Evolutionary conservation across 1,139 yeast species (phyloP).

Genomic region (Suhomyces wounanorum): DNA sequence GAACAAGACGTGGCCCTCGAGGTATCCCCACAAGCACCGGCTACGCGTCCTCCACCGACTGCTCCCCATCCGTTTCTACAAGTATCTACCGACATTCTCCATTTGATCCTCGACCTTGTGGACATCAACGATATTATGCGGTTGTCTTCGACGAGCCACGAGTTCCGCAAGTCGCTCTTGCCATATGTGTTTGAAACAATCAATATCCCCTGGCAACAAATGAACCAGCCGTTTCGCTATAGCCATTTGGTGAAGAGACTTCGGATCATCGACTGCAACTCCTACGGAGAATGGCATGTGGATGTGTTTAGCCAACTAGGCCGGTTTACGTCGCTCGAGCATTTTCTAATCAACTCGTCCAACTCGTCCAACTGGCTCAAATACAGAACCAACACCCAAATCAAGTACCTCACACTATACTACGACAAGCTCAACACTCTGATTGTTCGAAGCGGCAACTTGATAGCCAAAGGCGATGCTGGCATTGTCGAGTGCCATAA

Average conservation of each 20-base stretch:
- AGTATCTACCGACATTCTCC: slow-evolving; percentile 25
- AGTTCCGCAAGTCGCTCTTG: slow-evolving; percentile 23
- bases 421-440: slow-evolving; percentile 10
- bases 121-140: slow-evolving; percentile 24
- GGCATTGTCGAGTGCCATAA: background rate
- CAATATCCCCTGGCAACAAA: slow-evolving; percentile 32
- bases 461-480: slow-evolving; percentile 2
- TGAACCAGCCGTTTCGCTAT: slow-evolving; percentile 14
- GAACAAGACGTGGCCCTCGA: background rate
- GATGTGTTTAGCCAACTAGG: slow-evolving; percentile 29
- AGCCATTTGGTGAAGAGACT: slow-evolving; percentile 20
- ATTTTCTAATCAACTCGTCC: slow-evolving; percentile 33
- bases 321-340: slow-evolving; percentile 25
- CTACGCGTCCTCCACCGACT: background rate
- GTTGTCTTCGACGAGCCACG: slow-evolving; percentile 24
- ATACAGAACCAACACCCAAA: slow-evolving; percentile 26
- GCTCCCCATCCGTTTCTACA: slow-evolving; percentile 5
- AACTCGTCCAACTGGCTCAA: slow-evolving; percentile 48
- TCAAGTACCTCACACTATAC: slow-evolving; percentile 29
- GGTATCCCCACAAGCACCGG: background rate
- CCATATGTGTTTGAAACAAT: slow-evolving; percentile 28
- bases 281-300: slow-evolving; percentile 47
- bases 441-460: slow-evolving; percentile 6
- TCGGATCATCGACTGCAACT: slow-evolving; percentile 35
- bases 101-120: slow-evolving; percentile 20